A percentile compares a stretch with the other conserved stretches of the same genome.
Evolutionary conservation across 129 eudicot species (phyloP).

Genomic region (Arctium minus): DNA sequence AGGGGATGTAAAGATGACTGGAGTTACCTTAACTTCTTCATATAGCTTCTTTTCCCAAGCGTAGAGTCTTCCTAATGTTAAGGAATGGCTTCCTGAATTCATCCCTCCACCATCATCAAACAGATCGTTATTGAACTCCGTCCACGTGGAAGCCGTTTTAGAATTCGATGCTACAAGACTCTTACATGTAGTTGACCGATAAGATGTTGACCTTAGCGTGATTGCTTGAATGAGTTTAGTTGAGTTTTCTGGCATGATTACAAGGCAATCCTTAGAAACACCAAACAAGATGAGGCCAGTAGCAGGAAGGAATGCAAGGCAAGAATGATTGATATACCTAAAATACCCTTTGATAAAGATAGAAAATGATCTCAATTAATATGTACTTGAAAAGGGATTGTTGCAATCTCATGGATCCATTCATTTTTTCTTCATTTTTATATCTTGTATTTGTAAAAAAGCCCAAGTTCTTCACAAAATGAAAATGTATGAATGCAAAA

Average conservation of each 20-base stretch:
- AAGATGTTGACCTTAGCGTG: slow-evolving; percentile 63
- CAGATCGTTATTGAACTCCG: slow-evolving; percentile 80
- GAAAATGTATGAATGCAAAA: slow-evolving; percentile 3
- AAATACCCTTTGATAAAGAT: neutral
- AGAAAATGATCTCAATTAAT: neutral
- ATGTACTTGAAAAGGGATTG: neutral
- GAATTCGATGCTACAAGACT: slow-evolving; percentile 89
- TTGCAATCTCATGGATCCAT: too few species aligned
- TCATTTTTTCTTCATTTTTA: too few species aligned
- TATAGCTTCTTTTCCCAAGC: slow-evolving; percentile 99
- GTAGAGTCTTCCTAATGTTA: slow-evolving; percentile 85
- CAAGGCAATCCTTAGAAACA: neutral
- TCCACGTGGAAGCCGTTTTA: slow-evolving; percentile 75
- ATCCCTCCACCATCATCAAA: slow-evolving; percentile 97
- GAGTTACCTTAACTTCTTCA: slow-evolving; percentile 86
- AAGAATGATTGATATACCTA: neutral
- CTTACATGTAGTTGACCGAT: slow-evolving; percentile 74
- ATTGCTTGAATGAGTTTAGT: slow-evolving; percentile 82
- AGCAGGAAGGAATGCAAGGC: neutral
- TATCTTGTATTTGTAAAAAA: too few species aligned
- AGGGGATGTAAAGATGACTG: neutral
- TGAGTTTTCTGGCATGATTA: slow-evolving; percentile 72
- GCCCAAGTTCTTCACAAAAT: slow-evolving; percentile 1
- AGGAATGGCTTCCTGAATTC: slow-evolving; percentile 92
- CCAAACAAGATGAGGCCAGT: neutral